Base-by-base conservation (phyloP, 2,329 filamentous ascomycete species). In the Hypocreales sp. region DNA sequence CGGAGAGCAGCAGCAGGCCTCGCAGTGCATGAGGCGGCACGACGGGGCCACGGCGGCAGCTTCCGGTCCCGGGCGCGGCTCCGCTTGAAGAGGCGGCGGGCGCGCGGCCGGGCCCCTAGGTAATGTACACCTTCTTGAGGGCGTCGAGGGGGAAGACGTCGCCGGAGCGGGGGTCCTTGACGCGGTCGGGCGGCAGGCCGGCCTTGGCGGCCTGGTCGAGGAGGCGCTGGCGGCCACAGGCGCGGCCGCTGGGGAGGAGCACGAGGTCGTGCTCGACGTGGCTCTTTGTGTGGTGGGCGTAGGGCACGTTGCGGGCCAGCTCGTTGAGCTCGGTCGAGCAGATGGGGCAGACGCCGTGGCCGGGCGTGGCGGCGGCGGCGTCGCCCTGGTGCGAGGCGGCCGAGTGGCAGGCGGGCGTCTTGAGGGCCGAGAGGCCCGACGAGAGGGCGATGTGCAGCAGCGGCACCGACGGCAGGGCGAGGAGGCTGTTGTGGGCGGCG, bases 321-420 rank as follows among this genome's bases (percentile, higher is more conserved):
- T 86, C 80, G 50, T 95, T 95, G 30, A 98, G 69, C 54, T 98
- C 90, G 1, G 79, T 90, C 25, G 79, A 90, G 60, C 90, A 98
- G 45, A 98, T 95, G 4, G 90, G 90, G 42, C 90, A 98, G 22
- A 95, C 73, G 26, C 73, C 77, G 7, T 79, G 77, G 2, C 72
- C 73, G 1, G 78, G 67, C 16, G 59, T 62, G 2, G 50, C 45
- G 2, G 50, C 45, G 12, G 40, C 35, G 15, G 33, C 31, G 15
- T 42, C 32, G 9, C 40, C 36, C 14, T 39, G 28, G 20, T 58
- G 53, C 1, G 68, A 64, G 5, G 68, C 58, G 14, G 61, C 58
- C 2, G 78, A 79, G 55, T 95, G 86, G 48, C 90, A 98, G 11
- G 83, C 76, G 0, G 90, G 90, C 1, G 90, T 95, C 53, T 98